Base-by-base conservation (phyloP, 306 rosid species). In the Gastrolobium villosum region DNA sequence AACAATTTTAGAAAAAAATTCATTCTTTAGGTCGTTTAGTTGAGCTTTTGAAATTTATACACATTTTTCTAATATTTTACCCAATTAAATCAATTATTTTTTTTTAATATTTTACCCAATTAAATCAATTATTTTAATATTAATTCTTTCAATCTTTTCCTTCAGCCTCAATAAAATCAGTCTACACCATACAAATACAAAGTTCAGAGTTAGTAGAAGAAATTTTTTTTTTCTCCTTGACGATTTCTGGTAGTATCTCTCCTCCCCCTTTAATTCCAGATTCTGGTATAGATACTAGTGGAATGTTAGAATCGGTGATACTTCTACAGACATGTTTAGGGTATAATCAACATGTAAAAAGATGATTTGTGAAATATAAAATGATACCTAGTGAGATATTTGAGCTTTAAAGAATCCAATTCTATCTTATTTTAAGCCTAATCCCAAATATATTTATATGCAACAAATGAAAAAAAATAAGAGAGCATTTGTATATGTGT, bases 391-490 rank as follows among this genome's bases (percentile, higher is more conserved):
- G 3, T 66, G 65, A 65, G 82, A 81, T 70, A 59, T 43, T 46
- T 36, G 11, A 48, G 78, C 69, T 54, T 55, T 84, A 36, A 75
- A 80, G 85, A 71, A 87, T 84, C 89, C 66, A 80, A 78, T 85
- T 81, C 88, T 82, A 26, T 57, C 50, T 5, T 75, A 41, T 43
- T 79, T 74, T 61, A 78, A 62, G 76, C 69, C 83, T 41, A 62
- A 77, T 37, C 50, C 46, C 35, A 70, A 61, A 82, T 59, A 60
- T 62, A 84, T 73, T 76, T 54, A 69, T 56, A 45, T 41, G 13
- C 52, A 76, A 41, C 32, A 82, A 78, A 64, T 40, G 69, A 59
- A 66, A 67, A 75, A 40, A 41, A 62, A 53, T 5, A 72, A 53
- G 13, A 65, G 61, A 60, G 78, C 79, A 81, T 60, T 78, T 50